Percentiles rank a stretch among this genome's conserved stretches.
Evolutionary conservation across 2,329 filamentous ascomycete genomes (phyloP).

Genomic region (Apiospora aurea): DNA sequence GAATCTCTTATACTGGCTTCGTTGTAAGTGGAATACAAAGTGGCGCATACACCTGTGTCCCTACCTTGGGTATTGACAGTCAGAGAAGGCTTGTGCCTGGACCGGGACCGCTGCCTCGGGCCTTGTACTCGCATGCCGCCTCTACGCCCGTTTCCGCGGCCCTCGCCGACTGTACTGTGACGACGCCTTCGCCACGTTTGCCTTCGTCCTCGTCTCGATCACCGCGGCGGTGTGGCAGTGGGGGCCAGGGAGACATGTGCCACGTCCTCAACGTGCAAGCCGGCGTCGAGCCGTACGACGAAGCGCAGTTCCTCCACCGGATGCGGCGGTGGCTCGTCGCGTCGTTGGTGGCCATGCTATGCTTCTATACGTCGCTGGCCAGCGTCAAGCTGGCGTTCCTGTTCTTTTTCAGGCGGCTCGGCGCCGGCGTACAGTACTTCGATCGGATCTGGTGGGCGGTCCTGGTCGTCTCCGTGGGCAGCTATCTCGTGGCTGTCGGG

Average conservation of each 20-base stretch:
- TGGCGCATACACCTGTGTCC: not conserved
- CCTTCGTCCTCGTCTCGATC: slow-evolving; percentile 16
- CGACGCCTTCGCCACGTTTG: slow-evolving; percentile 7
- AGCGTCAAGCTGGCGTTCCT: slow-evolving; percentile 27
- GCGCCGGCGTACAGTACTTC: slow-evolving; percentile 18
- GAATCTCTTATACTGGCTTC: not conserved
- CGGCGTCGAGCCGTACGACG: not conserved
- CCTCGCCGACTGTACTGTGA: slow-evolving; percentile 24
- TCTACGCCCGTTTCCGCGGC: slow-evolving; percentile 10
- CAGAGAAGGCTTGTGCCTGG: slow-evolving; percentile 3
- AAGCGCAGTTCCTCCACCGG: not conserved
- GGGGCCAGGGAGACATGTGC: slow-evolving; percentile 8
- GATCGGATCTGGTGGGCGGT: slow-evolving; percentile 27
- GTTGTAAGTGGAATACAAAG: not conserved
- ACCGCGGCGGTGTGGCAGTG: slow-evolving; percentile 19
- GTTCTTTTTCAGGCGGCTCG: slow-evolving; percentile 28
- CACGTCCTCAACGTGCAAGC: slow-evolving; percentile 22
- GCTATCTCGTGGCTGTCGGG: slow-evolving; percentile 21
- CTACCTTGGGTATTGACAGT: no score
- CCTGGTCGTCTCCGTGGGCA: slow-evolving; percentile 8
- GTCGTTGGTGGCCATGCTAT: not conserved
- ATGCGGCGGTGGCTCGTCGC: not conserved
- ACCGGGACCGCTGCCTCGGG: slow-evolving; percentile 8
- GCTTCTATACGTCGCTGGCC: slow-evolving; percentile 25
- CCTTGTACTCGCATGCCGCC: slow-evolving; percentile 13